Evolutionary conservation across 1,139 yeast species (phyloP), one percentile per base, ranked within the genome.

Genomic region (Neolecta irregularis): DNA sequence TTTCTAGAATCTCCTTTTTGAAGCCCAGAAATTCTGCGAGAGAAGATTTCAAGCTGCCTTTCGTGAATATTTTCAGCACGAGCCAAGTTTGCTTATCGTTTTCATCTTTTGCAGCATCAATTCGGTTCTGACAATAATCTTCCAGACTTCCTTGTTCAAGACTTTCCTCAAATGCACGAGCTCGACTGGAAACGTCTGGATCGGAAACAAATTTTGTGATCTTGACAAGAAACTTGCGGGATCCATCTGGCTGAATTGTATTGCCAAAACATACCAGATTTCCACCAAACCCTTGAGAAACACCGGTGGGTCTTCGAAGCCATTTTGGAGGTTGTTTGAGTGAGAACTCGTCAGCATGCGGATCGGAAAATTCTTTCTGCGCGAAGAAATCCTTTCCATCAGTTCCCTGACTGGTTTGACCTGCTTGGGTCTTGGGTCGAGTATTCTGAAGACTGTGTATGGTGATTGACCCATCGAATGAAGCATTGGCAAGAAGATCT

Each of bases 261-360:
- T 58, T 62, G 60, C 30, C 57, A 54, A 21, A 80, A 71, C 6
- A 65, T 5, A 78, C 92, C 33, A 88, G 56, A 57, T 79, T 81
- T 30, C 94, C 93, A 38, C 98, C 98, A 58, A 83, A 88, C 0
- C 94, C 98, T 62, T 91, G 91, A 4, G 73, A 63, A 6, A 76
- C 94, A 33, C 75, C 64, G 3, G 69, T 63, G n/a, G 83, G 83
- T 44, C 76, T 65, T 44, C 69, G 69, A 44, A 81, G 68, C 98
- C 98, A 91, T 40, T 61, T 55, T 30, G 99, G 99, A 16, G 96
- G 92, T 56, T 83, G 93, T 42, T 65, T 62, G 23, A 69, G 64
- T 21, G 65, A 62, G 46, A 77, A 75, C 31, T 57, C 51, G 9
- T 69, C 69, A 9, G 37, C 40, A 13, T 40, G 35, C 5, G 42